Evolutionary conservation across 2,329 filamentous ascomycete genomes (phyloP).

Genomic region (Aureobasidium sp.): DNA sequence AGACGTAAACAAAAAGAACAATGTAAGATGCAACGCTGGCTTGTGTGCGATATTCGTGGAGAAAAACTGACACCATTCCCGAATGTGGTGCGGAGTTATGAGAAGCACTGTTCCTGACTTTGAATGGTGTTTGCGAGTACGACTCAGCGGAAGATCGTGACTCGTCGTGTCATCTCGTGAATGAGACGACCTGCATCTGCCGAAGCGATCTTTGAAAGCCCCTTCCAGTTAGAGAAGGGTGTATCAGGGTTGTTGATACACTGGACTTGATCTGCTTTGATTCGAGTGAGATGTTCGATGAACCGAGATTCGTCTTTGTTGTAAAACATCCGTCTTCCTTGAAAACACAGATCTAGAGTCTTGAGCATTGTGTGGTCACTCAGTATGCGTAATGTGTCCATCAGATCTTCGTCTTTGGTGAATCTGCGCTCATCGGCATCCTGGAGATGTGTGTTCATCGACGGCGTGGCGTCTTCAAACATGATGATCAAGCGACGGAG

Average conservation of each 20-base stretch:
- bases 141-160: slow-evolving; percentile 9
- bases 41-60: not conserved
- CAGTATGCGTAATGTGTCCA: slow-evolving; percentile 40
- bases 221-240: slow-evolving; percentile 10
- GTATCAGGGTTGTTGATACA: slow-evolving; percentile 26
- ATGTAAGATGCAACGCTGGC: not conserved
- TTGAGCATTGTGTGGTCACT: slow-evolving; percentile 36
- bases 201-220: not conserved
- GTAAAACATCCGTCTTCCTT: slow-evolving; percentile 32
- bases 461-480: slow-evolving; percentile 41
- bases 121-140: not conserved
- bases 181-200: slow-evolving; percentile 3
- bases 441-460: slow-evolving; percentile 32
- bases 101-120: not conserved
- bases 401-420: slow-evolving; percentile 41
- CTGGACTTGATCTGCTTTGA: slow-evolving; percentile 38
- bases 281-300: slow-evolving; percentile 36
- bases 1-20: not conserved
- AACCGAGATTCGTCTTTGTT: slow-evolving; percentile 36
- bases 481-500: slow-evolving; percentile 40
- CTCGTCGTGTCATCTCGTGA: slow-evolving; percentile 8
- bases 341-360: slow-evolving; percentile 37
- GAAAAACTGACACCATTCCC: not conserved
- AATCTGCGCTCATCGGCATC: slow-evolving; percentile 41
- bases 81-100: not conserved